Base-by-base conservation (phyloP, 331 rosid genomes). In the Spiraea crenata region DNA sequence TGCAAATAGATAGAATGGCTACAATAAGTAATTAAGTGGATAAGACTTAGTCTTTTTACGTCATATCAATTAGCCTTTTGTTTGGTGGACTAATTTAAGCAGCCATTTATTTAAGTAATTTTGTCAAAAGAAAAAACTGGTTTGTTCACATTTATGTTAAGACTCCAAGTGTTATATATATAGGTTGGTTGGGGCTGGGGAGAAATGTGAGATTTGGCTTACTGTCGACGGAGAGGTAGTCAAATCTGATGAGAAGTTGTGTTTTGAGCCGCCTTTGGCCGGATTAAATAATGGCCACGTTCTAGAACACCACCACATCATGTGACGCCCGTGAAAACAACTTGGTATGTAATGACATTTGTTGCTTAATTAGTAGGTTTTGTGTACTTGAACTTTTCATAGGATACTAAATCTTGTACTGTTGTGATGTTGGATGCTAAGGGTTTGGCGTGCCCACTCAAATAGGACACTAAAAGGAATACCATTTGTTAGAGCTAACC, bases 51-150 rank as follows among this genome's bases (percentile, higher is more conserved):
- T 12, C 47, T 9, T 4, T 31, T 67, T 69, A 57, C 70, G 81
- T 62, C n/a, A 78, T 56, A 17, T 52, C 50, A 58, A 64, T 5
- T 17, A 48, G 9, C 15, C n/a, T 57, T 45, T 73, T 50, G 71
- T 67, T 82, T 60, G 78, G 67, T 73, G 71, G 67, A 42, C 44
- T 72, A 49, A 57, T 69, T 25, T 20, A 16, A 61, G 69, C 78
- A 73, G 74, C 85, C 71, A 25, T 52, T 16, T 9, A 7, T 4
- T 63, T 44, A 9, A 2, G 2, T 38, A 54, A n/a, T 49, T 41
- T 35, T 34, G 82, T 80, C 85, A 80, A 82, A 66, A 20, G 48
- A 25, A 3, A 2, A 16, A 19, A 11, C 58, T 14, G 3, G 3
- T 15, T 47, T 10, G 3, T 45, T 58, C 67, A 52, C 15, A 52